Conservation (phyloP, 192 early-diverging fungal genomes). For the Chytriomyces sp. region DNA sequence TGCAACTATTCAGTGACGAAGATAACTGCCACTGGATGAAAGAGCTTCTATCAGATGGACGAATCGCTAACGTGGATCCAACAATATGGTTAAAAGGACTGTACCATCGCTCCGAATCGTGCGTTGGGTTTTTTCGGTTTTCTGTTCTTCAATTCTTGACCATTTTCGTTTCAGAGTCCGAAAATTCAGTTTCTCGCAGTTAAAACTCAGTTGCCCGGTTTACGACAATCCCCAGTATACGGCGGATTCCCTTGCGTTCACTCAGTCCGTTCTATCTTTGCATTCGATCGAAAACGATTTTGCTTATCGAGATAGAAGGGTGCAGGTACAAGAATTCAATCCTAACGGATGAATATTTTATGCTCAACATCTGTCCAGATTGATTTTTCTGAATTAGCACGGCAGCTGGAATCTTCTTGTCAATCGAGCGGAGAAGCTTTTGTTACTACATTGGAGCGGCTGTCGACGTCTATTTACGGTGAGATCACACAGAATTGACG, state of each 20-base stretch:
- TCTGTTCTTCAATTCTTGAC: background rate
- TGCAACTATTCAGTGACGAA: conserved; percentile 25
- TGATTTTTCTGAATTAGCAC: too few species aligned
- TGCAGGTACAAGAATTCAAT: background rate
- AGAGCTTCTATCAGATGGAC: background rate
- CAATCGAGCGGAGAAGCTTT: background rate
- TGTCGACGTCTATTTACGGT: conserved; percentile 13
- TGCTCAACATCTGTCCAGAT: too few species aligned
- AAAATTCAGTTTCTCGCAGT: conserved; percentile 10
- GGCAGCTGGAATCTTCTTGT: too few species aligned
- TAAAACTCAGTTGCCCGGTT: background rate
- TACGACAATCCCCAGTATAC: background rate
- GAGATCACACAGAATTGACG: background rate
- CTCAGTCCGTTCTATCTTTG: conserved; percentile 21
- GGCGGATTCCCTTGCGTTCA: conserved; percentile 15
- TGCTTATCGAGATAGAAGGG: background rate
- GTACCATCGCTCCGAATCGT: conserved; percentile 12
- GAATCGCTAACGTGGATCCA: too few species aligned
- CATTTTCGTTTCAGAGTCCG: conserved; percentile 6
- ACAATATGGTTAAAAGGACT: conserved; percentile 14
- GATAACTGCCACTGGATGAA: background rate
- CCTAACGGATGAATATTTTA: too few species aligned
- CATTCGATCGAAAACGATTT: conserved; percentile 4
- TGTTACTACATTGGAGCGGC: background rate
- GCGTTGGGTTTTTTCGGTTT: too few species aligned